Percentiles rank a stretch among this genome's conserved stretches.
Evolutionary conservation across 2,329 filamentous ascomycete genomes (phyloP).

Genomic region (Elsinoe perseae): DNA sequence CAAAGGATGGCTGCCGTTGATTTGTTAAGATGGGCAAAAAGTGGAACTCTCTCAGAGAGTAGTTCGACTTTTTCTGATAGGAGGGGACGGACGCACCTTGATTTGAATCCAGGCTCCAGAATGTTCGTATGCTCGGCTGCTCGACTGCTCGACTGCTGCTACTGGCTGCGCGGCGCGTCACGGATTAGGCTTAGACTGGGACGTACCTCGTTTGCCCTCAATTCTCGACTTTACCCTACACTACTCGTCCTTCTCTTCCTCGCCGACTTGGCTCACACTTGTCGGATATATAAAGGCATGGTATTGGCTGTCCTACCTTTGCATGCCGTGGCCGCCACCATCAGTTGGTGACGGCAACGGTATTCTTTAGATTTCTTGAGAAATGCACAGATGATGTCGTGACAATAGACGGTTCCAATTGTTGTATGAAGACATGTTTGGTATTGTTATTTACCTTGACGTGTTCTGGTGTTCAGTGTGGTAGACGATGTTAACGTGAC

Average conservation of each 20-base stretch:
- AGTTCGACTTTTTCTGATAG: background rate
- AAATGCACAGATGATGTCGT: too few relatives aligned
- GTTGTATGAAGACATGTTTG: too few relatives aligned
- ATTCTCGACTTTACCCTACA: background rate
- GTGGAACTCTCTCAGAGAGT: background rate
- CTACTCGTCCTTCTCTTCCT: background rate
- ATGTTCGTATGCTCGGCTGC: background rate
- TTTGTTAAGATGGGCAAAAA: background rate
- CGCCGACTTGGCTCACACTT: background rate
- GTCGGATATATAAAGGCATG: background rate
- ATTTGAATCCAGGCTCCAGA: background rate
- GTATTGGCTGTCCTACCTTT: background rate
- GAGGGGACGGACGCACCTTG: background rate
- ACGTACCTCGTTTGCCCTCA: background rate
- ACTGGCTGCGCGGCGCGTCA: background rate
- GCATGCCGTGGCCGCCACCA: background rate
- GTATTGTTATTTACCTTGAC: background rate
- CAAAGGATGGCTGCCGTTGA: too few relatives aligned
- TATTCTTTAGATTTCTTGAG: background rate
- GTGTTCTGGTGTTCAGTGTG: background rate
- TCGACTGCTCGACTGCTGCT: background rate
- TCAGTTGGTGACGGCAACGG: background rate
- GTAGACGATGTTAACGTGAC: background rate
- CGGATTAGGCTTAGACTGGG: background rate
- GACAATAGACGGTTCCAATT: too few relatives aligned